Evolutionary conservation across 495 filamentous ascomycete species (phyloP).

Genomic region (Neurospora sp.): DNA sequence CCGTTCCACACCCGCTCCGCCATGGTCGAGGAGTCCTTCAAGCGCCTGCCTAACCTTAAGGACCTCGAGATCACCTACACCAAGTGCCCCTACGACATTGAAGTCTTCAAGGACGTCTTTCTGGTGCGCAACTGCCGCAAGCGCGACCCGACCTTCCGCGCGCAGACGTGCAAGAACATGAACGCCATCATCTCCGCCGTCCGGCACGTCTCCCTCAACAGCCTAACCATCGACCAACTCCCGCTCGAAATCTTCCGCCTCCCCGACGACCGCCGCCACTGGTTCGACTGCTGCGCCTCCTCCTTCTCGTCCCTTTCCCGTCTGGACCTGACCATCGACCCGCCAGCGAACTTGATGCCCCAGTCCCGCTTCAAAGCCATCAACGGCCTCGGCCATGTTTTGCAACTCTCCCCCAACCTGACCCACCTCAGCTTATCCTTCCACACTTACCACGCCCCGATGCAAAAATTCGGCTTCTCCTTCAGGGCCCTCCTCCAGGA

Average conservation of each 20-base stretch:
- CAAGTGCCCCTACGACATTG: conserved; percentile 29
- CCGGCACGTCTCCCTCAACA: conserved; percentile 25
- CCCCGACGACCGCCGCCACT: conserved; percentile 27
- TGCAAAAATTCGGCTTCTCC: conserved; percentile 31
- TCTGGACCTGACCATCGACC: conserved; percentile 31
- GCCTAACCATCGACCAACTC: conserved; percentile 35
- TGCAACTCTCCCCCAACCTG: conserved; percentile 29
- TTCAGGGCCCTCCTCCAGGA: conserved; percentile 28
- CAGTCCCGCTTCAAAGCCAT: conserved; percentile 27
- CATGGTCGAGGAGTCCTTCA: conserved; percentile 32
- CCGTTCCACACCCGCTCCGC: conserved; percentile 28
- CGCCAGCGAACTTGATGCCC: conserved; percentile 23
- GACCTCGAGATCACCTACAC: conserved; percentile 35
- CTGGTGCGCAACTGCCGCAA: conserved; percentile 32
- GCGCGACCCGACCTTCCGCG: conserved; percentile 18
- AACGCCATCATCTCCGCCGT: conserved; percentile 35
- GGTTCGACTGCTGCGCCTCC: conserved; percentile 34
- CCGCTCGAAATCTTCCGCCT: conserved; percentile 35
- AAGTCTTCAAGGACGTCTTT: conserved; percentile 29
- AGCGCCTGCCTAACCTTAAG: conserved; percentile 32
- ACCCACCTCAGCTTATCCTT: conserved; percentile 33
- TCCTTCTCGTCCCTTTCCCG: conserved; percentile 28
- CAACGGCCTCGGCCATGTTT: conserved; percentile 34
- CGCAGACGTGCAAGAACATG: conserved; percentile 31
- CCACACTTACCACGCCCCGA: conserved; percentile 29